phyloP scores from a whole-genome alignment of 495 filamentous ascomycete species.

The Tetracladium setigerum region DNA sequence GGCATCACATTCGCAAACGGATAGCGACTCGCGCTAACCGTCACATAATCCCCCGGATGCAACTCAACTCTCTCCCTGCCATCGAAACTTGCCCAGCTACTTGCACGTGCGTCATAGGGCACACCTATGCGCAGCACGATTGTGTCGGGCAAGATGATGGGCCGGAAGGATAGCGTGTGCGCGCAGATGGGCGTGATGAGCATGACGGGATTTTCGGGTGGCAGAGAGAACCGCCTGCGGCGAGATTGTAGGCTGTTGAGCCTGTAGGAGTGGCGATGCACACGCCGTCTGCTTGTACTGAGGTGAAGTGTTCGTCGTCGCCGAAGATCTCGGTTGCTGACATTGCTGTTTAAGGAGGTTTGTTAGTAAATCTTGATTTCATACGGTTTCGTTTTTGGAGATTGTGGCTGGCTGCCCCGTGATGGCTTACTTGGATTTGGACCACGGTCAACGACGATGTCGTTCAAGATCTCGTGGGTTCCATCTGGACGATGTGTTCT shows the following conservation, averaged over 20 bases:
- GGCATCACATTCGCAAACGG: slow-evolving; percentile 88
- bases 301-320: slow-evolving; percentile 91
- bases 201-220: slow-evolving; percentile 96
- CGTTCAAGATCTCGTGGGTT: slow-evolving; percentile 85
- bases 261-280: slow-evolving; percentile 90
- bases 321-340: slow-evolving; percentile 85
- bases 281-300: slow-evolving; percentile 77
- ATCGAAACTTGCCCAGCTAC: slow-evolving; percentile 95
- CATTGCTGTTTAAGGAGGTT: slow-evolving; percentile 61
- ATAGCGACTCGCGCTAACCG: slow-evolving; percentile 84
- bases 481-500: slow-evolving; percentile 74
- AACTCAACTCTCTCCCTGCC: slow-evolving; percentile 86
- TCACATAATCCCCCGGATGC: slow-evolving; percentile 87
- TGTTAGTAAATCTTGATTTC: slow-evolving; percentile 10
- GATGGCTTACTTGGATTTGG: slow-evolving; percentile 55
- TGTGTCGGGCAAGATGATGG: slow-evolving; percentile 91
- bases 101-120: slow-evolving; percentile 82
- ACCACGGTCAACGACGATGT: slow-evolving; percentile 83
- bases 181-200: slow-evolving; percentile 93
- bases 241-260: slow-evolving; percentile 94
- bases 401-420: too few species aligned
- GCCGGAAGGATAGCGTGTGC: slow-evolving; percentile 91
- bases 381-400: background rate
- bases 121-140: slow-evolving; percentile 88
- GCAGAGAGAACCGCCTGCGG: slow-evolving; percentile 88